Evolutionary conservation across 306 rosid genomes (phyloP).

Genomic region (Rubus parviflorus): DNA sequence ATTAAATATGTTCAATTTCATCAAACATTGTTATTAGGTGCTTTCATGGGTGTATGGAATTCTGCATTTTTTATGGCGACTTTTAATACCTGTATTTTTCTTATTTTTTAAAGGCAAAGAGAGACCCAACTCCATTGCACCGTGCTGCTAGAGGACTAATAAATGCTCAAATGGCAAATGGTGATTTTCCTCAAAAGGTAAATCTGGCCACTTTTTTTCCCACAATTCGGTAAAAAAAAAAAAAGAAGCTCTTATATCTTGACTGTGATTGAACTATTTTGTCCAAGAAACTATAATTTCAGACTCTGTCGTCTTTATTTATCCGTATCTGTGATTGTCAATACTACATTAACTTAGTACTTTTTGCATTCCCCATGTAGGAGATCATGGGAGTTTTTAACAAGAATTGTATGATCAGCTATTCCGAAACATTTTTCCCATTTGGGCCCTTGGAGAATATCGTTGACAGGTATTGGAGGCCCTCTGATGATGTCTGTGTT

Average conservation of each 20-base stretch:
- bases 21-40: neutral
- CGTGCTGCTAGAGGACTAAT: conserved; percentile 29
- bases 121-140: conserved; percentile 39
- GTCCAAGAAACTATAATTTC: neutral
- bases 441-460: conserved; percentile 32
- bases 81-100: neutral
- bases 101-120: conserved; percentile 23
- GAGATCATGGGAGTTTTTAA: conserved; percentile 47
- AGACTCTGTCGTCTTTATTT: neutral
- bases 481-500: conserved; percentile 5
- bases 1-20: neutral
- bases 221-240: neutral
- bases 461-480: conserved; percentile 29
- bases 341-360: neutral
- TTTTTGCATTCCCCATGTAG: conserved; percentile 7
- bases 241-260: neutral
- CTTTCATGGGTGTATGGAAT: neutral
- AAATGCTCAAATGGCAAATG: conserved; percentile 35
- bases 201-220: neutral
- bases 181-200: conserved; percentile 43
- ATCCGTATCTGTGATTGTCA: neutral
- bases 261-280: neutral
- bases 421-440: conserved; percentile 30
- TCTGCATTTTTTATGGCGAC: neutral
- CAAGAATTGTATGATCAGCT: conserved; percentile 46